A percentile compares a stretch with the other conserved stretches of the same genome.
phyloP scores from a whole-genome alignment of 2,329 filamentous ascomycete genomes.

The Phaeoacremonium minimum region DNA sequence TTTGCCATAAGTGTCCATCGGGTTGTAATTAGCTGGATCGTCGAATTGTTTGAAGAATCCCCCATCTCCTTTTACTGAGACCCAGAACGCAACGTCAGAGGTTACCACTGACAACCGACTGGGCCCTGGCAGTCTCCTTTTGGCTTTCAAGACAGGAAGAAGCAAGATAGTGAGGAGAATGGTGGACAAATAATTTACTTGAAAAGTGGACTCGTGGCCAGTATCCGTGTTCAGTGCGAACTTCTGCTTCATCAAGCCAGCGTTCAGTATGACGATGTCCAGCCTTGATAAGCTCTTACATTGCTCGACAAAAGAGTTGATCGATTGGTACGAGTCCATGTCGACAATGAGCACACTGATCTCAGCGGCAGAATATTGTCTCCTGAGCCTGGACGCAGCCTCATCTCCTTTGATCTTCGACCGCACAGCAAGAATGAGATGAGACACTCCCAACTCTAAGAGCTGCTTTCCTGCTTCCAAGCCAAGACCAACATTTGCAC shows the following conservation, averaged over 20 bases:
- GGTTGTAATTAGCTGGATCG: too few species aligned
- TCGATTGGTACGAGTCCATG: conserved; percentile 1
- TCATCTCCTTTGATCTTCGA: conserved; percentile 7
- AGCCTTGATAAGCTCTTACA: neutral
- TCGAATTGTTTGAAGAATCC: too few species aligned
- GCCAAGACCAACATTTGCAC: conserved; percentile 9
- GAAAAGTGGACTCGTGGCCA: conserved; percentile 1
- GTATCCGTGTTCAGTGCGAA: neutral
- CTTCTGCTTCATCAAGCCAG: neutral
- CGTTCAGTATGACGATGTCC: conserved; percentile 3
- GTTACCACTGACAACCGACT: too few species aligned
- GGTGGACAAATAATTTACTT: conserved; percentile 4
- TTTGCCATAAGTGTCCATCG: too few species aligned
- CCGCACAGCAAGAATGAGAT: conserved; percentile 11
- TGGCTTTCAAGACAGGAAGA: neutral
- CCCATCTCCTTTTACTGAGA: too few species aligned
- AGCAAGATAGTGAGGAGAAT: neutral
- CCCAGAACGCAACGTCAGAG: too few species aligned
- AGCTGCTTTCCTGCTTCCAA: conserved; percentile 10
- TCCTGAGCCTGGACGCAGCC: conserved; percentile 6
- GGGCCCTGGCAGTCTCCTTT: neutral
- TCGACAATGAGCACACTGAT: conserved; percentile 4
- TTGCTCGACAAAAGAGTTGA: neutral
- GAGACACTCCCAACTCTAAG: conserved; percentile 5
- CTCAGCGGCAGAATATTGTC: neutral